Evolutionary conservation across 2,329 filamentous ascomycete species (phyloP).

Genomic region (Paramyrothecium sp.): DNA sequence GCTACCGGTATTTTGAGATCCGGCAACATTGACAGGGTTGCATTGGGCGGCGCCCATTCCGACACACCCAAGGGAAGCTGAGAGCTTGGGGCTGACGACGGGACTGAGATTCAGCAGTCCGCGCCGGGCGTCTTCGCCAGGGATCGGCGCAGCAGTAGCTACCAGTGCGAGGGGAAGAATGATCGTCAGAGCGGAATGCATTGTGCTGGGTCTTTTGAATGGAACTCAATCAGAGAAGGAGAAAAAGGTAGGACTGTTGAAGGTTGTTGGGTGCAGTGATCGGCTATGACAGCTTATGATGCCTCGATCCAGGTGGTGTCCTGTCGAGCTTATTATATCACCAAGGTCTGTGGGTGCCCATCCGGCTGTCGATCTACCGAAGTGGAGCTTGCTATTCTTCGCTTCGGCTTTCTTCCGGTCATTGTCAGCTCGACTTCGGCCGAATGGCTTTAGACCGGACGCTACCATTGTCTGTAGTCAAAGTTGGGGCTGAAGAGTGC

Average conservation of each 20-base stretch:
- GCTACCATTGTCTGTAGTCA: no score
- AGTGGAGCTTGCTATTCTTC: not conserved
- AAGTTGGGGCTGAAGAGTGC: no score
- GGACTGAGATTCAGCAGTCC: not conserved
- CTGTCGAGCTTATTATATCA: not conserved
- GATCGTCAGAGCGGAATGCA: not conserved
- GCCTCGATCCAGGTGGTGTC: not conserved
- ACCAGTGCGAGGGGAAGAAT: not conserved
- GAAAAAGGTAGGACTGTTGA: not conserved
- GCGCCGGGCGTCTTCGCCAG: not conserved
- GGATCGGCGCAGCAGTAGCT: not conserved
- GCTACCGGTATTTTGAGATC: not conserved
- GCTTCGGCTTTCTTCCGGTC: no score
- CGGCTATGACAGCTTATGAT: not conserved
- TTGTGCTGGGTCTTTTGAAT: not conserved
- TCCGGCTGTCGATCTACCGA: not conserved
- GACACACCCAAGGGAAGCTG: not conserved
- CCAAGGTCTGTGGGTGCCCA: not conserved
- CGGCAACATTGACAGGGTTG: not conserved
- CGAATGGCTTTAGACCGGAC: not conserved
- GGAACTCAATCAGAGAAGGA: not conserved
- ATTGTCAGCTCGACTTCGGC: not conserved
- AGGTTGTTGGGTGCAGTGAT: not conserved
- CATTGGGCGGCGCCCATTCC: not conserved
- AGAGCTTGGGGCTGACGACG: not conserved